phyloP scores from a whole-genome alignment of 805 yeast species.

The Yarrowia divulgata region DNA sequence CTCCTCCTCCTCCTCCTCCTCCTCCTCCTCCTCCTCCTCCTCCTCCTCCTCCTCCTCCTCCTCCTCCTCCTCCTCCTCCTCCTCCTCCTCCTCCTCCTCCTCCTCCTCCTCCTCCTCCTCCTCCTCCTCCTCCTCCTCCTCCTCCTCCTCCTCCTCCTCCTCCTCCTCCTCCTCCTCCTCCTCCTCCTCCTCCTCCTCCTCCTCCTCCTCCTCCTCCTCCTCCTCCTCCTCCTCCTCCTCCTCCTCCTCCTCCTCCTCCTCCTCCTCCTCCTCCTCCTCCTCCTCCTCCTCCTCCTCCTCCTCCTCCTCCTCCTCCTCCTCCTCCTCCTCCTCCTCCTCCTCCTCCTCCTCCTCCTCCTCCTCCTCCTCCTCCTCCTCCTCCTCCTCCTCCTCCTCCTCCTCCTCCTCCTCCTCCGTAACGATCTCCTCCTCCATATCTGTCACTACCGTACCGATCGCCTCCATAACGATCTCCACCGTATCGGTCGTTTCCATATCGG shows the following conservation, averaged over 20 bases:
- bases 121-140: slow-evolving; percentile 28
- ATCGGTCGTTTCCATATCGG: slow-evolving; percentile 1
- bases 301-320: slow-evolving; percentile 9
- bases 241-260: slow-evolving; percentile 32
- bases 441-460: slow-evolving; percentile 1
- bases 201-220: slow-evolving; percentile 33
- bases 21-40: no score
- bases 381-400: slow-evolving; percentile 19
- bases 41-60: slow-evolving; percentile 21
- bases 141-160: slow-evolving; percentile 6
- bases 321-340: slow-evolving; percentile 32
- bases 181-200: slow-evolving; percentile 5
- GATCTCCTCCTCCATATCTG: not conserved
- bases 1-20: not conserved
- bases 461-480: not conserved
- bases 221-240: slow-evolving; percentile 1
- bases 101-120: no score
- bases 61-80: no score
- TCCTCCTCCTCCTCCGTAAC: slow-evolving; percentile 1
- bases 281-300: slow-evolving; percentile 33
- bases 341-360: slow-evolving; percentile 13
- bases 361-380: no score
- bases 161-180: slow-evolving; percentile 29
- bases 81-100: slow-evolving; percentile 24
- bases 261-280: slow-evolving; percentile 7